Percentiles rank a stretch among this genome's conserved stretches.
These are phyloP conservation scores for Tylopilus sp. DNA, from an alignment of 768 basidiomycete genomes.

Conservation along the genomic window DNA sequence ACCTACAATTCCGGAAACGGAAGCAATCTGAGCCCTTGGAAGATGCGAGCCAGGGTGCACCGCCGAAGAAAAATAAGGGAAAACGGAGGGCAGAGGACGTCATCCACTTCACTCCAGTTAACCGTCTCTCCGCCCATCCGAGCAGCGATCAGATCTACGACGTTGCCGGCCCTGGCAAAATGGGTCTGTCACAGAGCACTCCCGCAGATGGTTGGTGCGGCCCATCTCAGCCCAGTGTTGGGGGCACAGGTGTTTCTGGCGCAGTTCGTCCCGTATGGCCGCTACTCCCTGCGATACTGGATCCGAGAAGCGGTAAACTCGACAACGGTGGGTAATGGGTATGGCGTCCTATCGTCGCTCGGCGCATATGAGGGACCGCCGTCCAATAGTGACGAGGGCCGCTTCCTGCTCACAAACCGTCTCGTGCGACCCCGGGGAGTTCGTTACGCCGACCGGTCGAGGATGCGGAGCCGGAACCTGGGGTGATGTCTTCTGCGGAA, in stretches of 20 bases:
- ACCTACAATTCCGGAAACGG: constrained; percentile 34
- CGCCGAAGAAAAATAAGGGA: constrained; percentile 29
- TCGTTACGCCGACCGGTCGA: background rate
- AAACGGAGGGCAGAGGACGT: constrained; percentile 24
- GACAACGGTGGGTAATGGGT: no score
- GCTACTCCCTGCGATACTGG: no score
- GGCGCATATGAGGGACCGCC: background rate
- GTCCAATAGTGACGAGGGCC: background rate
- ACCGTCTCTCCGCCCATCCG: background rate
- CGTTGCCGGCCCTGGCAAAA: constrained; percentile 18
- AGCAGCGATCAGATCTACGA: constrained; percentile 16
- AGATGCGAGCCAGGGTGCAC: constrained; percentile 13
- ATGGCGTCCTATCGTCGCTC: background rate
- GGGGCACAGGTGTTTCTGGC: constrained; percentile 18
- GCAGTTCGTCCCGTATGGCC: constrained; percentile 8
- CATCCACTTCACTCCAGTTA: background rate
- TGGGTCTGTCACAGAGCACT: constrained; percentile 15
- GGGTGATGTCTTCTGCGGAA: constrained; percentile 23
- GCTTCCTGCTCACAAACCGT: background rate
- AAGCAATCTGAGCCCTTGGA: constrained; percentile 30
- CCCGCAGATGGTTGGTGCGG: constrained; percentile 10
- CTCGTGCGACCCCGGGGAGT: background rate
- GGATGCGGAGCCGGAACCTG: constrained; percentile 21
- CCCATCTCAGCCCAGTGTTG: constrained; percentile 17
- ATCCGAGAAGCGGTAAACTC: no score